Base-by-base conservation (phyloP, 2,329 filamentous ascomycete genomes). In the Epichloe typhina region DNA sequence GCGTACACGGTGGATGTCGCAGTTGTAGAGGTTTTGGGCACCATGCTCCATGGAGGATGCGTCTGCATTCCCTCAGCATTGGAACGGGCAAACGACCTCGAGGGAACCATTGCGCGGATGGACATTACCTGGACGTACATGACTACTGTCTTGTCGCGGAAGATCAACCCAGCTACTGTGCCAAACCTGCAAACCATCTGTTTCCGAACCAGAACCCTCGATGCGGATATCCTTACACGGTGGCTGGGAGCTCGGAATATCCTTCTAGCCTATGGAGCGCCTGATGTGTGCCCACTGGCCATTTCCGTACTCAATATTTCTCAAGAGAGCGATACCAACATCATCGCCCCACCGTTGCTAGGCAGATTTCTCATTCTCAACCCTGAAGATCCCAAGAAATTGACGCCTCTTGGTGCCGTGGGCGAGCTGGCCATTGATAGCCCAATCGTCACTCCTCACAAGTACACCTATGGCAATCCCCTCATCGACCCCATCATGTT, bases 361-460 rank as follows among this genome's bases (percentile, higher is more conserved):
- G 74, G 75, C 4, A 69, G 68, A 9, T 74, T 75, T 46, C 73
- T 75, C 68, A 68, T 79, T 13, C 71, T 77, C n/a, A 74, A 74
- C 46, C 70, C 72, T 0, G 70, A 77, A 3, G 71, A 79, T 49
- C 67, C 69, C 33, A 69, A 69, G 54, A 71, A 69, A 36, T 66
- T 76, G 38, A 69, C 76, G 64, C 76, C 76, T 0, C 62, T 77
- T 12, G 79, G 79, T 1, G 70, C 73, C 0, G 65, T 78, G 1
- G 77, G 77, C 0, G 80, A 84, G 58, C 65, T 84, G 2, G 70
- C 82, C 3, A 74, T 84, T 36, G 78, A 82, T 56, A 78, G 79
- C 0, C 64, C 64, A 1, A 50, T 60, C 4, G 50, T 66, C 12
- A 66, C 64, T 0, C 64, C 64, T 2, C 67, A 69, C 53, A 63